Evolutionary conservation across 306 rosid species (phyloP).

Genomic region (Cucumis sativus): DNA sequence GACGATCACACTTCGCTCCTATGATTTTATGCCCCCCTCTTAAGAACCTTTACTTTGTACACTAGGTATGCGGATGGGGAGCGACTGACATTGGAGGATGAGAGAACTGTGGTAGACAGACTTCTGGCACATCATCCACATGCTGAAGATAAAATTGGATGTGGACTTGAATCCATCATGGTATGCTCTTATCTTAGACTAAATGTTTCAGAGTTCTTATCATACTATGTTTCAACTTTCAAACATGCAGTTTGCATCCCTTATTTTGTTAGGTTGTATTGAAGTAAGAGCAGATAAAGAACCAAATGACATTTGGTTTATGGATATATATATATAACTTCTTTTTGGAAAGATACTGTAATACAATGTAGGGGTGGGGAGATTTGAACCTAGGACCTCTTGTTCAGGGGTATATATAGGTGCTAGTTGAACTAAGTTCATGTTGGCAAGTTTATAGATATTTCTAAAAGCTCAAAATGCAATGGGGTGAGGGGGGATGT

Average conservation of each 20-base stretch:
- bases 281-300: not conserved
- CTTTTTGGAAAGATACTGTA: no score
- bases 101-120: conserved; percentile 48
- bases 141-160: conserved; percentile 72
- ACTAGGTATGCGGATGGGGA: conserved; percentile 62
- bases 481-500: no score
- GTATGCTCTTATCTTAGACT: conserved; percentile 19
- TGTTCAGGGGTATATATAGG: no score
- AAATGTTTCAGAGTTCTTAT: not conserved
- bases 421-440: no score
- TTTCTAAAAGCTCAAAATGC: not conserved
- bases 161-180: conserved; percentile 78
- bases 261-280: not conserved
- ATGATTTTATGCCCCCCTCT: not conserved
- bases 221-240: not conserved
- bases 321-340: not conserved
- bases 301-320: not conserved
- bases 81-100: conserved; percentile 38
- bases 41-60: not conserved
- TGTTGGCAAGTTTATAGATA: not conserved
- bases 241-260: not conserved
- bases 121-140: conserved; percentile 75
- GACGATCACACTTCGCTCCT: not conserved
- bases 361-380: no score
- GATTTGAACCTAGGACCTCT: no score